phyloP scores from a whole-genome alignment of 108 stramenopile species.

The Aurantiochytrium sp. region DNA sequence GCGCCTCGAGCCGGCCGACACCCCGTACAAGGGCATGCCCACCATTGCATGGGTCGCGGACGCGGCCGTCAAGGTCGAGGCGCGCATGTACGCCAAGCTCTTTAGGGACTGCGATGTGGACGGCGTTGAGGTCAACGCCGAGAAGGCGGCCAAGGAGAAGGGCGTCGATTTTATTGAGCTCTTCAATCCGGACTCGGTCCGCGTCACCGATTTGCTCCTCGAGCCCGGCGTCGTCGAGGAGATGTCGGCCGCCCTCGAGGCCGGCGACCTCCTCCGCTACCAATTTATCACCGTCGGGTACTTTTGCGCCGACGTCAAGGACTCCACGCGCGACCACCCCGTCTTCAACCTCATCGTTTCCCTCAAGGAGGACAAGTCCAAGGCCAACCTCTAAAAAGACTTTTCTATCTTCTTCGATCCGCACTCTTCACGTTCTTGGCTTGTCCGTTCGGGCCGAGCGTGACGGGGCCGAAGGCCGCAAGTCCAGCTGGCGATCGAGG shows the following conservation, averaged over 20 bases:
- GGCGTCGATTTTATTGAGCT: constrained; percentile 79
- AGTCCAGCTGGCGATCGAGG: too few relatives aligned
- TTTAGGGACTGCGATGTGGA: constrained; percentile 60
- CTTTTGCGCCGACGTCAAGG: constrained; percentile 83
- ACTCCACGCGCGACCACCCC: constrained; percentile 70
- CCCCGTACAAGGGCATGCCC: not conserved
- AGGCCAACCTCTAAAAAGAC: not conserved
- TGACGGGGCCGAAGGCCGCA: too few relatives aligned
- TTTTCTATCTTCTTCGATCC: too few relatives aligned
- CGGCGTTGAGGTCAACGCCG: constrained; percentile 32
- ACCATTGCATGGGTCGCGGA: constrained; percentile 47
- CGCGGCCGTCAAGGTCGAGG: constrained; percentile 42
- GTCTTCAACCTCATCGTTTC: constrained; percentile 92
- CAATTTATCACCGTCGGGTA: constrained; percentile 95
- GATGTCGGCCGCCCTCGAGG: constrained; percentile 44
- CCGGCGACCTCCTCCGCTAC: constrained; percentile 41
- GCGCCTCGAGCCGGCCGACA: not conserved
- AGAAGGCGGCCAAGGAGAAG: constrained; percentile 55
- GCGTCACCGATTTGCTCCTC: constrained; percentile 66
- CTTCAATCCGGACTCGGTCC: constrained; percentile 76
- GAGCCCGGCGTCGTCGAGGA: constrained; percentile 69
- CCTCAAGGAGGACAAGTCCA: constrained; percentile 72
- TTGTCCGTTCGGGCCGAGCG: too few relatives aligned
- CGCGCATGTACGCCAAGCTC: constrained; percentile 85
- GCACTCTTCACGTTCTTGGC: too few relatives aligned